Evolutionary conservation across 768 basidiomycete species (phyloP), one percentile per base, ranked within the genome.

Genomic region (Tricholoma bakamatsutake): DNA sequence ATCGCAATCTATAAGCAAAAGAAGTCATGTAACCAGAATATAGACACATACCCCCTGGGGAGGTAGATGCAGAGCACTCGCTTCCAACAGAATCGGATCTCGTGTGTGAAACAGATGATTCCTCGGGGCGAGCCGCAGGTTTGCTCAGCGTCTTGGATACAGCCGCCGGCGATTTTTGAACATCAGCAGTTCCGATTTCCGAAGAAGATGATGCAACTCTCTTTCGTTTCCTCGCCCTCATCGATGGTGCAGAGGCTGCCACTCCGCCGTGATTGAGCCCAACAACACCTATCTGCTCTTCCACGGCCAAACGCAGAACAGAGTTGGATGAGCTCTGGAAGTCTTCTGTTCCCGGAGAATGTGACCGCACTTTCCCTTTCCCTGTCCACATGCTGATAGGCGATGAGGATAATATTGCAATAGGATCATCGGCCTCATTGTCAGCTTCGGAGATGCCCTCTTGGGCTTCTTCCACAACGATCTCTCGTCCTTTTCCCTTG

Each of bases 351-450:
- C n/a, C 17, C 8, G 13, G 12, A 43, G 28, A 33, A 17, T 13
- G 46, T 7, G 59, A 33, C n/a, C 43, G 18, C 18, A 10, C 13
- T 5, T 47, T 35, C 10, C 12, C 35, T 27, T 55, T 54, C 10
- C 8, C 35, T 27, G 53, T 54, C 34, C 31, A 35, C 17, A 12
- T 40, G 33, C 15, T 54, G 7, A 35, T 27, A 54, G 63, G 49
- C 52, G 61, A 53, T 21, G 61, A 50, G 49, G 51, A 50, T 52
- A 43, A 13, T 51, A 40, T 57, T 12, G 43, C 49, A 30, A 58
- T 49, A 24, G 61, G 52, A 46, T 61, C 54, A 52, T 11, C 66
- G 62, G 57, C 66, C 61, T 65, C 69, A 64, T 56, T 63, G 61
- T 45, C 57, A 53, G 54, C 62, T 55, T 28, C 50, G 55, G n/a